phyloP scores from a whole-genome alignment of 108 stramenopile genomes.

The Ochromonas danica region DNA sequence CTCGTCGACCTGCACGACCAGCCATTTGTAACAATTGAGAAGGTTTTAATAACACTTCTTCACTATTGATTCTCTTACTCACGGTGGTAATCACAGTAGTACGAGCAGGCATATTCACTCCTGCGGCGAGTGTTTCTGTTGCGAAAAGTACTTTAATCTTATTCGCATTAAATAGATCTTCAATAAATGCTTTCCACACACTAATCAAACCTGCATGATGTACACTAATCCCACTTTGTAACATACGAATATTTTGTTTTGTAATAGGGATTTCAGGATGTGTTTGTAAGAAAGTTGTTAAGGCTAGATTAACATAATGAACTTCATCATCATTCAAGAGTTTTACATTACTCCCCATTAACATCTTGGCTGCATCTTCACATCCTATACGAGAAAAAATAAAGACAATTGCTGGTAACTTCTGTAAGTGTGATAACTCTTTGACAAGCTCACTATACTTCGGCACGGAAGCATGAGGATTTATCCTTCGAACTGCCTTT shows the following conservation, averaged over 20 bases:
- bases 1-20: constrained; percentile 78
- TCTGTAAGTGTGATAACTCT: constrained; percentile 62
- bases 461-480: no score
- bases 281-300: constrained; percentile 68
- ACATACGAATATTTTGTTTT: constrained; percentile 58
- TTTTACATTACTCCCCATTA: constrained; percentile 36
- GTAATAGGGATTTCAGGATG: constrained; percentile 72
- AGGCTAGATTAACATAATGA: constrained; percentile 60
- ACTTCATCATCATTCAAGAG: constrained; percentile 65
- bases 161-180: constrained; percentile 72
- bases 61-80: constrained; percentile 70
- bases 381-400: constrained; percentile 84
- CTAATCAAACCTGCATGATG: constrained; percentile 88
- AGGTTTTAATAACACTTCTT: constrained; percentile 67
- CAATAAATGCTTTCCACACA: constrained; percentile 82
- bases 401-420: constrained; percentile 88
- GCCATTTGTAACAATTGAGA: constrained; percentile 79
- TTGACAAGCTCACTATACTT: constrained; percentile 48
- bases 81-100: constrained; percentile 80
- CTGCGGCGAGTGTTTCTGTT: constrained; percentile 91
- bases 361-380: constrained; percentile 70
- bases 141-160: constrained; percentile 86
- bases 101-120: constrained; percentile 64
- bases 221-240: constrained; percentile 73
- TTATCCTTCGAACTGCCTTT: no score